These are phyloP conservation scores for Leccinellum rugosiceps DNA, from an alignment of 768 basidiomycete species.

Conservation along the genomic window DNA sequence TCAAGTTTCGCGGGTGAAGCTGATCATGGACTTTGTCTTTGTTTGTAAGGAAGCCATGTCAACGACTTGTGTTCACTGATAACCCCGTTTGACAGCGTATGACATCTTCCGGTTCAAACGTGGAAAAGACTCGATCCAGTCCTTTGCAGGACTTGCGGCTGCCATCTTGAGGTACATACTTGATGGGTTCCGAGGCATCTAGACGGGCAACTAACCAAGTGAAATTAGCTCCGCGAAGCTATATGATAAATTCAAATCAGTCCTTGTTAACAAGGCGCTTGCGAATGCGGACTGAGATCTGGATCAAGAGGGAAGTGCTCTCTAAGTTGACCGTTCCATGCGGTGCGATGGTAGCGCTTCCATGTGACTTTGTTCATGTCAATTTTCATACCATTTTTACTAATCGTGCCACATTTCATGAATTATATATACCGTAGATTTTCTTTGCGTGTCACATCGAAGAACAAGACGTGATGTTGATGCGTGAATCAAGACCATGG, in stretches of 20 bases:
- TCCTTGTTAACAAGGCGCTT: conserved; percentile 50
- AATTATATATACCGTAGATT: conserved; percentile 16
- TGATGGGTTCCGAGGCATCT: neutral
- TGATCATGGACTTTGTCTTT: conserved; percentile 83
- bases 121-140: conserved; percentile 56
- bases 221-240: conserved; percentile 64
- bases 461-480: neutral
- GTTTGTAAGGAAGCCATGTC: conserved; percentile 55
- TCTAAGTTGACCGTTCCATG: neutral
- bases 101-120: conserved; percentile 71
- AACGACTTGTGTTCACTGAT: conserved; percentile 9
- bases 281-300: conserved; percentile 20
- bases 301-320: neutral
- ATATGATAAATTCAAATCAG: conserved; percentile 66
- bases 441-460: neutral
- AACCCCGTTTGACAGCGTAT: conserved; percentile 51
- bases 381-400: conserved; percentile 4
- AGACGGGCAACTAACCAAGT: neutral
- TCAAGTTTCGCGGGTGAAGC: conserved; percentile 62
- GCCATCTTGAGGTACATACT: conserved; percentile 66
- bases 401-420: neutral
- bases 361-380: neutral
- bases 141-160: conserved; percentile 63
- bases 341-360: neutral
- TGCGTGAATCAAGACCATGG: neutral